These are phyloP conservation scores for Mollisiaceae sp. DNA, from an alignment of 2,329 filamentous ascomycete species.

Conservation along the genomic window DNA sequence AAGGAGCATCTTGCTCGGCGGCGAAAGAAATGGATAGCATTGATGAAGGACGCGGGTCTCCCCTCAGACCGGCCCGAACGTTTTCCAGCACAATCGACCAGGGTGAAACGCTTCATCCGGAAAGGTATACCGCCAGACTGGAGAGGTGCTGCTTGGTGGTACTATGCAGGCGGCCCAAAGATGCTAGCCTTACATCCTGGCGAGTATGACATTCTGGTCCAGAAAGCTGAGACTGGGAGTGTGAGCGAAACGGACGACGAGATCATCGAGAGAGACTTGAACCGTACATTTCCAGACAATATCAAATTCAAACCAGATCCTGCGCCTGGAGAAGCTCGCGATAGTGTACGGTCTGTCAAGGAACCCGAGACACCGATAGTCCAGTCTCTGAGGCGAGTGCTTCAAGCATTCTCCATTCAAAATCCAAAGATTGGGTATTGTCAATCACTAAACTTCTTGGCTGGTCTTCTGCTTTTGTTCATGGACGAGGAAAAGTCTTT, in stretches of 20 bases:
- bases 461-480: constrained; percentile 87
- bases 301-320: constrained; percentile 77
- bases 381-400: constrained; percentile 78
- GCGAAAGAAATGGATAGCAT: constrained; percentile 78
- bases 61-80: constrained; percentile 72
- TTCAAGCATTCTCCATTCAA: constrained; percentile 89
- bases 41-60: constrained; percentile 78
- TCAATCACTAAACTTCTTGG: constrained; percentile 93
- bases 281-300: constrained; percentile 95
- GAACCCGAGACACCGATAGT: constrained; percentile 75
- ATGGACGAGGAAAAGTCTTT: constrained; percentile 90
- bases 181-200: constrained; percentile 77
- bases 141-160: constrained; percentile 97
- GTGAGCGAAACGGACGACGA: constrained; percentile 79
- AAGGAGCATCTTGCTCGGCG: constrained; percentile 75
- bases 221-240: constrained; percentile 64
- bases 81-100: constrained; percentile 81
- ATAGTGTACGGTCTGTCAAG: constrained; percentile 35
- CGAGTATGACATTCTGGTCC: constrained; percentile 72
- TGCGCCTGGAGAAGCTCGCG: constrained; percentile 39
- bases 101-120: constrained; percentile 87
- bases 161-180: constrained; percentile 86
- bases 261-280: constrained; percentile 90
- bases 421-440: constrained; percentile 94
- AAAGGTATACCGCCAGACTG: constrained; percentile 95